Percentiles rank a stretch among this genome's conserved stretches.
Evolutionary conservation across 1,139 yeast genomes (phyloP).

Genomic region (Petasospora fabianii): DNA sequence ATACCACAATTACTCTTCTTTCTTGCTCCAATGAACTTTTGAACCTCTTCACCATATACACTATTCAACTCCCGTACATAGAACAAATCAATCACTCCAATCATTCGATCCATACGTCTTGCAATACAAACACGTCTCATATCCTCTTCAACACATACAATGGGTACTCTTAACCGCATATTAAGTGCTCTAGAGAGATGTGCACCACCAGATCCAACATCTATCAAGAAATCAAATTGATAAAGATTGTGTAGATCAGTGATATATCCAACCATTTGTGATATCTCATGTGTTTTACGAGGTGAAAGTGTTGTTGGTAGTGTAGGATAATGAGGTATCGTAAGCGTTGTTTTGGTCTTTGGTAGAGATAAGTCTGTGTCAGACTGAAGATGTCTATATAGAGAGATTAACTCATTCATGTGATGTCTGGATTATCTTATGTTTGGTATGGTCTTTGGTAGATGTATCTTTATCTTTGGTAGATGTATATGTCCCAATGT

Average conservation of each 20-base stretch:
- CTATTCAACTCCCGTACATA: constrained; percentile 4
- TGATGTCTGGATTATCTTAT: no score
- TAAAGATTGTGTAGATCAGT: neutral
- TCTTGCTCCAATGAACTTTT: constrained; percentile 4
- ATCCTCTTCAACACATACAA: constrained; percentile 12
- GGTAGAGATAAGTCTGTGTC: no score
- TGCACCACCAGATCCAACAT: constrained; percentile 14
- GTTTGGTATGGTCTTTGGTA: no score
- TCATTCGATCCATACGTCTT: constrained; percentile 6
- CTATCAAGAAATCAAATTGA: constrained; percentile 13
- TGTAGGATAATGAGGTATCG: neutral
- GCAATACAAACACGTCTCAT: neutral
- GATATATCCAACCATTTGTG: constrained; percentile 8
- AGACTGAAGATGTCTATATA: no score
- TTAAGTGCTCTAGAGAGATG: constrained; percentile 7
- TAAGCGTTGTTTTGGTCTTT: no score
- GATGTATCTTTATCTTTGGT: no score
- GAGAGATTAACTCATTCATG: no score
- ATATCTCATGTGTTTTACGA: constrained; percentile 15
- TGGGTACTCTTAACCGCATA: neutral
- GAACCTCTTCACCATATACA: neutral
- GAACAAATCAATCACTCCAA: neutral
- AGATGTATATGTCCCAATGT: no score
- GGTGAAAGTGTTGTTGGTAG: constrained; percentile 7
- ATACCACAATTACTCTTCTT: constrained; percentile 3